Conservation (phyloP, 352 stramenopile genomes). For the Globisporangium viniferum region DNA sequence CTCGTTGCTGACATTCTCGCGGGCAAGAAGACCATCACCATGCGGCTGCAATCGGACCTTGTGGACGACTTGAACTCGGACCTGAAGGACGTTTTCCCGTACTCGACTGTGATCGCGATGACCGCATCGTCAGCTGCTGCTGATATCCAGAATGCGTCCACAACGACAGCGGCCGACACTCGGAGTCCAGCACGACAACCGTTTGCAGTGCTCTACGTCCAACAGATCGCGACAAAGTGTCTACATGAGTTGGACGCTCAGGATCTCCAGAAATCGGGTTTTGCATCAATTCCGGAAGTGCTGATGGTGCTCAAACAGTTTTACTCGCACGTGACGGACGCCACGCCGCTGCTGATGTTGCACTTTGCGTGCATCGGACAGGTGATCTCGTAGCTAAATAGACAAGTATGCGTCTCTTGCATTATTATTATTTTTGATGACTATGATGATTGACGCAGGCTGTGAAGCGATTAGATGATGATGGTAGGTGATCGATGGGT, state of each 20-base stretch:
- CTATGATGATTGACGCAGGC: background rate
- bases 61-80: conserved; percentile 53
- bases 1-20: conserved; percentile 43
- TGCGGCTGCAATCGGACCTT: conserved; percentile 56
- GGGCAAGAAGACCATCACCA: conserved; percentile 57
- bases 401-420: background rate
- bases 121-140: conserved; percentile 9
- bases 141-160: background rate
- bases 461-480: background rate
- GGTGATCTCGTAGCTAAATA: background rate
- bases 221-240: conserved; percentile 26
- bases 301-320: conserved; percentile 49
- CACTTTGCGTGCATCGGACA: conserved; percentile 44
- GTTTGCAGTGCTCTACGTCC: conserved; percentile 54
- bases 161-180: conserved; percentile 23
- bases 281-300: conserved; percentile 34
- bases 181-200: conserved; percentile 9
- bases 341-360: conserved; percentile 45
- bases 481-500: background rate
- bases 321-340: conserved; percentile 43
- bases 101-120: conserved; percentile 34
- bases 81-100: conserved; percentile 30
- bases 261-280: conserved; percentile 45
- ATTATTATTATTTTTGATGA: background rate
- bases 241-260: conserved; percentile 27